Base-by-base conservation (phyloP, 2,329 filamentous ascomycete species). In the Diplodia sapinea region DNA sequence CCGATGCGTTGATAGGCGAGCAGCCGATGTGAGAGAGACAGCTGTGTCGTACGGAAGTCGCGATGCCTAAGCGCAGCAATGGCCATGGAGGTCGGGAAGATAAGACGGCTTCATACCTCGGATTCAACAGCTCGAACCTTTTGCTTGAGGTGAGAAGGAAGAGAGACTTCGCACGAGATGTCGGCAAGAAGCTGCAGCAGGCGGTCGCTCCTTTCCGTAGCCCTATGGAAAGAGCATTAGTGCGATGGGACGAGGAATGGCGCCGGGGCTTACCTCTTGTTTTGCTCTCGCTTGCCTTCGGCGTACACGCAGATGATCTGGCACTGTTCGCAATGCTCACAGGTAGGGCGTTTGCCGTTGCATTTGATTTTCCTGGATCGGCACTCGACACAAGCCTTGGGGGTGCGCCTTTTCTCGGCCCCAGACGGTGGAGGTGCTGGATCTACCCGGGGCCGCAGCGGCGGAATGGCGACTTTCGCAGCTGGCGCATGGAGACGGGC, bases 281-380 rank as follows among this genome's bases (percentile, higher is more conserved):
- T 69, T 3, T 73, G 68, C 65, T 80, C 77, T 62, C 76, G 75
- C 52, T 78, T 77, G 26, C 72, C 75, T 36, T 74, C 73, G 13
- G 70, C 69, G 71, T 80, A 80, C 29, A 74, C 69, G 68, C 78
- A 80, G 1, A 70, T 40, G 5, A 72, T 49, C 9, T 70, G 66
- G 61, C 72, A 73, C 12, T 74, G 72, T 29, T 66, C 66, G 66
- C 79, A 80, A 36, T 78, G 75, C 12, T 73, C 70, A 69, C 78
- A 80, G 26, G 63, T 49, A 2, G 78, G 78, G 29, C 71, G 73
- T 31, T 68, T 70, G 4, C 78, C 78, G 70, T 76, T 75, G 70
- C 78, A 80, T 55, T 77, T 79, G 69, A 78, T 75, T 67, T 80
- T 80, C 26, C 77, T 72, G 17, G 72, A 68, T 11, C 77, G 73